These are phyloP conservation scores for thale cress (Arabidopsis thaliana) DNA, from an alignment of 345 rosid species.

Conservation along the genomic window DNA sequence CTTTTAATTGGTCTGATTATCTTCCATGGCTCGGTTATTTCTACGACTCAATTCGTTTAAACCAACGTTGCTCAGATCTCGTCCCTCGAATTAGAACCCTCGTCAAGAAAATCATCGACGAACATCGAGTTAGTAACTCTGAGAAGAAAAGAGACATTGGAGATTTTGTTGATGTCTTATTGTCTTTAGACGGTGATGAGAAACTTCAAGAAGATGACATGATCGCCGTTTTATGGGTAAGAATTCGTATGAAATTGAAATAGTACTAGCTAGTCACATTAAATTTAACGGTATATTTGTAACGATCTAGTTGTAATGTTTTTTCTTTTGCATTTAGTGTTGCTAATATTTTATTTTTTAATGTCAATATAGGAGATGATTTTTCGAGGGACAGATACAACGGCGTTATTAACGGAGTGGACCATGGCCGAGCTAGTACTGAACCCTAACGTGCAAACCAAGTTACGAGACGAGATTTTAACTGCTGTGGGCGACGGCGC, in stretches of 20 bases:
- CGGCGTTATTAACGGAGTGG: constrained; percentile 94
- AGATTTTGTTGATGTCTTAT: constrained; percentile 85
- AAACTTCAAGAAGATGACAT: constrained; percentile 80
- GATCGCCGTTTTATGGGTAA: constrained; percentile 89
- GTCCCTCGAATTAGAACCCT: constrained; percentile 70
- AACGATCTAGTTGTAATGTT: constrained; percentile 36
- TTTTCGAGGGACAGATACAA: constrained; percentile 90
- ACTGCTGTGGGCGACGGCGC: constrained; percentile 16
- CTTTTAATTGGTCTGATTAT: constrained; percentile 82
- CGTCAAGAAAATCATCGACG: constrained; percentile 60
- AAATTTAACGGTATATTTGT: constrained; percentile 36
- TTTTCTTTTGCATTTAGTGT: neutral
- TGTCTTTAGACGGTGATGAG: constrained; percentile 74
- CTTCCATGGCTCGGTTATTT: constrained; percentile 66
- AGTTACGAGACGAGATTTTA: constrained; percentile 54
- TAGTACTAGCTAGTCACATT: constrained; percentile 3
- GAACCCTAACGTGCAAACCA: constrained; percentile 63
- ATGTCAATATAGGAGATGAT: constrained; percentile 75
- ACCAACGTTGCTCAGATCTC: constrained; percentile 68
- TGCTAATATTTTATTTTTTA: too few relatives aligned
- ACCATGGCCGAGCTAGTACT: constrained; percentile 79
- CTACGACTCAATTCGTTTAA: constrained; percentile 61
- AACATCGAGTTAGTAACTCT: constrained; percentile 50
- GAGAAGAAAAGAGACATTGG: constrained; percentile 39
- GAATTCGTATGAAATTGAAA: constrained; percentile 20